A percentile compares a stretch with the other conserved stretches of the same genome.
Conservation (phyloP, 129 eudicot species). For the Oenanthe sinensis region DNA sequence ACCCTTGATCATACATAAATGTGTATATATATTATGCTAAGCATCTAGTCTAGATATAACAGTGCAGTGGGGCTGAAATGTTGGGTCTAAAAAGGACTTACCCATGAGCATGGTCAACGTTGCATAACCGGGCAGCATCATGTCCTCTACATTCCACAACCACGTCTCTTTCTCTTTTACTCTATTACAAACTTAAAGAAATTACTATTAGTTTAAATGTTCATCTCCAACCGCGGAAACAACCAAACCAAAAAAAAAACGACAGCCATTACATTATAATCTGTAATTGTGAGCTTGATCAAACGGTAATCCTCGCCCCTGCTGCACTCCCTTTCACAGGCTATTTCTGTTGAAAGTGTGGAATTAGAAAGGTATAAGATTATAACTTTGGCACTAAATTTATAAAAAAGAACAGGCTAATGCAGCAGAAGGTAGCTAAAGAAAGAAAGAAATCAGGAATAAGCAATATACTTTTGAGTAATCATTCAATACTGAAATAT, state of each 20-base stretch:
- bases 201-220: conserved; percentile 1
- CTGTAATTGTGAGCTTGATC: conserved; percentile 78
- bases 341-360: conserved; percentile 39
- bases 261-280: conserved; percentile 48
- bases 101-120: conserved; percentile 93
- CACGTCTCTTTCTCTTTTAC: conserved; percentile 53
- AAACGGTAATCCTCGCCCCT: conserved; percentile 92
- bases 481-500: not conserved
- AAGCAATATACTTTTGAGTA: not conserved
- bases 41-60: not conserved
- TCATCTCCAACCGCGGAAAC: conserved; percentile 8
- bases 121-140: conserved; percentile 80
- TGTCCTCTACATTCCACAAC: conserved; percentile 96
- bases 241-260: not conserved
- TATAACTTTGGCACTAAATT: not conserved
- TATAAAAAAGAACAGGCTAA: not conserved
- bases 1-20: not conserved
- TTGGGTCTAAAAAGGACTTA: conserved; percentile 24
- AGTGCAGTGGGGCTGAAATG: not conserved
- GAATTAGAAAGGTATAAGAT: not conserved
- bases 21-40: not conserved
- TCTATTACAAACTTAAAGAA: conserved; percentile 34
- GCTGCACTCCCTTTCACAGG: conserved; percentile 98
- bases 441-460: not conserved
- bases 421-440: not conserved